A percentile compares a stretch with the other conserved stretches of the same genome.
These are phyloP conservation scores for Daucus carota DNA, from an alignment of 129 eudicot species.

Conservation along the genomic window DNA sequence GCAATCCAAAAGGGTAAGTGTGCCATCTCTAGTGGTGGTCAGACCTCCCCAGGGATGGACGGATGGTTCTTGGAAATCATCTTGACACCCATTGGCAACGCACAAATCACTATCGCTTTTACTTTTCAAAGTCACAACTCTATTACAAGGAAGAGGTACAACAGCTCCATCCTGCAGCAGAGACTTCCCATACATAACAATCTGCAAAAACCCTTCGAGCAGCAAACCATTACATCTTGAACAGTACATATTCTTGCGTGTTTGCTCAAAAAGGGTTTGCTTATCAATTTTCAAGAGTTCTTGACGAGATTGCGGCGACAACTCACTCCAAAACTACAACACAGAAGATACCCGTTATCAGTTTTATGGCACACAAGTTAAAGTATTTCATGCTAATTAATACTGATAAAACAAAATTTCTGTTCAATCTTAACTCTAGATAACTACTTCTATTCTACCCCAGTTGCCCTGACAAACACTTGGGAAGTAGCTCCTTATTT, in stretches of 20 bases:
- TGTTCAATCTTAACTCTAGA: not conserved
- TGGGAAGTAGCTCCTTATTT: not conserved
- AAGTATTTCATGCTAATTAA: not conserved
- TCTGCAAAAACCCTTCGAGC: conserved; percentile 90
- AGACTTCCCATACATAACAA: conserved; percentile 93
- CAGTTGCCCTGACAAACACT: not conserved
- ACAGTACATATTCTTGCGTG: conserved; percentile 93
- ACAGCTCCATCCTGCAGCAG: conserved; percentile 67
- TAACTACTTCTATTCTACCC: not conserved
- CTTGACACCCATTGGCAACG: conserved; percentile 29
- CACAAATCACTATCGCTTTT: conserved; percentile 36
- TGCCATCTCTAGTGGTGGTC: conserved; percentile 75
- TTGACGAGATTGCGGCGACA: conserved; percentile 72
- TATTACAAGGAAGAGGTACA: conserved; percentile 34
- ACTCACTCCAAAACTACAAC: conserved; percentile 86
- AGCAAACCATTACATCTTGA: conserved; percentile 95
- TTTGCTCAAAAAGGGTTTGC: conserved; percentile 87
- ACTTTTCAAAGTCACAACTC: conserved; percentile 28
- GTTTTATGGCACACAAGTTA: not conserved
- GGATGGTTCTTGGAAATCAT: conserved; percentile 84
- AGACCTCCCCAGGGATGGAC: conserved; percentile 99
- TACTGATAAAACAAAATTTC: not conserved
- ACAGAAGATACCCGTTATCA: not conserved
- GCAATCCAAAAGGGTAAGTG: conserved; percentile 85
- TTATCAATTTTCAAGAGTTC: conserved; percentile 76